Conservation (phyloP, 768 basidiomycete genomes). For the Suillus cothurnatus region DNA sequence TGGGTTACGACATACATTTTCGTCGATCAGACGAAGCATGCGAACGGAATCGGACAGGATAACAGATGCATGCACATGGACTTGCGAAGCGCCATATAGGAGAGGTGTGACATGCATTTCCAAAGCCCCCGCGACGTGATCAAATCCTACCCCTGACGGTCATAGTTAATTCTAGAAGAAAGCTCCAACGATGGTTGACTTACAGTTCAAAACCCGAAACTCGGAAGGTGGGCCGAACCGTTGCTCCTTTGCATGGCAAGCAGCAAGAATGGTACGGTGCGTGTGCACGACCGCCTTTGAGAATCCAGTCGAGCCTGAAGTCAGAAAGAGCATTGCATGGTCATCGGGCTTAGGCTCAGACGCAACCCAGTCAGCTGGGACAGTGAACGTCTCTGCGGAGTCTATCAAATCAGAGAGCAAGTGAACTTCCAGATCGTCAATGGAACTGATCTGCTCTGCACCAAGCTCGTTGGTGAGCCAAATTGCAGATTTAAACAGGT, state of each 20-base stretch:
- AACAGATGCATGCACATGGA: slow-evolving; percentile 25
- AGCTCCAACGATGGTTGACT: slow-evolving; percentile 5
- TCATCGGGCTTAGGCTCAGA: slow-evolving; percentile 27
- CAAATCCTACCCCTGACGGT: slow-evolving; percentile 42
- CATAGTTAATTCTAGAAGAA: not conserved
- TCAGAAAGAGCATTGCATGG: slow-evolving; percentile 38
- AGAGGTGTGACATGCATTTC: slow-evolving; percentile 44
- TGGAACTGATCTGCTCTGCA: slow-evolving; percentile 25
- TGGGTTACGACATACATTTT: slow-evolving; percentile 31
- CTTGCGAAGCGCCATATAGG: slow-evolving; percentile 31
- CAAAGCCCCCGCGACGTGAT: slow-evolving; percentile 46
- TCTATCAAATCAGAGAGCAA: slow-evolving; percentile 25
- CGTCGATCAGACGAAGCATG: slow-evolving; percentile 36
- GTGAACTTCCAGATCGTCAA: slow-evolving; percentile 26
- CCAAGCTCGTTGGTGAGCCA: slow-evolving; percentile 35
- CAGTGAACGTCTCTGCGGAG: slow-evolving; percentile 12
- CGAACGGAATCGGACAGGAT: slow-evolving; percentile 27
- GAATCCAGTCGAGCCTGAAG: slow-evolving; percentile 48
- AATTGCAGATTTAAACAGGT: slow-evolving; percentile 29
- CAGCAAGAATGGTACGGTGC: slow-evolving; percentile 40
- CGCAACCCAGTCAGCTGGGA: slow-evolving; percentile 18
- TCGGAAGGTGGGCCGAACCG: slow-evolving; percentile 34
- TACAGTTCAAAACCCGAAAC: slow-evolving; percentile 43
- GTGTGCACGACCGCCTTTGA: slow-evolving; percentile 44
- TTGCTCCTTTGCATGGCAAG: slow-evolving; percentile 35